Evolutionary conservation across 345 rosid genomes (phyloP).

Genomic region (Eucalyptus curtisii): DNA sequence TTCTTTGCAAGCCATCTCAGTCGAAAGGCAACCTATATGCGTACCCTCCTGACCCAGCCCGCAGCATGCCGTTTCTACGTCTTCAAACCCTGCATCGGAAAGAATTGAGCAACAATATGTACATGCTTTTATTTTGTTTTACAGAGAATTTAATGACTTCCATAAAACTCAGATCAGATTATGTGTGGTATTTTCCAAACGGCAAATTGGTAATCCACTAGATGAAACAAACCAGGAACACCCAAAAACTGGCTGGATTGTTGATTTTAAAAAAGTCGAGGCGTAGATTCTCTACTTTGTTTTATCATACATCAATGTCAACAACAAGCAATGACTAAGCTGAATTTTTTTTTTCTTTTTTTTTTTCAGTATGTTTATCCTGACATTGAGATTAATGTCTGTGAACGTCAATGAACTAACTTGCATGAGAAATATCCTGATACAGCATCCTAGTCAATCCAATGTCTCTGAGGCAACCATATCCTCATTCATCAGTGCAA

Average conservation of each 20-base stretch:
- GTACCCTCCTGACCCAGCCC: constrained; percentile 35
- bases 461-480: not conserved
- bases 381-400: not conserved
- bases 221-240: not conserved
- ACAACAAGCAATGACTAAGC: not conserved
- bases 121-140: not conserved
- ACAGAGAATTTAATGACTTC: not conserved
- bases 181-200: not conserved
- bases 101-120: too few species aligned
- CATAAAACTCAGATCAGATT: not conserved
- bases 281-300: not conserved
- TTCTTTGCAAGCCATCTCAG: constrained; percentile 37
- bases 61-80: constrained; percentile 35
- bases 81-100: constrained; percentile 28
- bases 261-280: not conserved
- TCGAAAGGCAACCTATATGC: constrained; percentile 37
- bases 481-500: not conserved
- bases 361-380: not conserved
- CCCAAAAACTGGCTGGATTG: not conserved
- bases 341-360: rapidly evolving
- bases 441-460: not conserved
- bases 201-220: not conserved
- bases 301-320: not conserved
- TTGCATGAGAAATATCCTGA: not conserved
- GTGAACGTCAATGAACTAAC: not conserved